A percentile compares a stretch with the other conserved stretches of the same genome.
Conservation (phyloP, 2,329 filamentous ascomycete genomes). For the Colletotrichum gloeosporioides region DNA sequence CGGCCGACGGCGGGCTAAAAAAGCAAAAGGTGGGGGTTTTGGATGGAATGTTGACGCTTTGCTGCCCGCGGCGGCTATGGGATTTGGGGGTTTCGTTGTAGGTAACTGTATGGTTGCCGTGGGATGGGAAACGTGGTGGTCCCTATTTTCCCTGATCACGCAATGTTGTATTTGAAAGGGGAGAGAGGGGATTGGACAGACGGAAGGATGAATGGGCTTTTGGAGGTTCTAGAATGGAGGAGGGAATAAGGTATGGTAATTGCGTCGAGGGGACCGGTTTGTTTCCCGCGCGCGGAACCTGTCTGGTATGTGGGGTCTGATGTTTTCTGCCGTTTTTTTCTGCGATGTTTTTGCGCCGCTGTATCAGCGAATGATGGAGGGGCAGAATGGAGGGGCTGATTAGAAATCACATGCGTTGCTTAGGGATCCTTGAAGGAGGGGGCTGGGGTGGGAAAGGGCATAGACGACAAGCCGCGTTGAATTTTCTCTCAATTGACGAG, state of each 20-base stretch:
- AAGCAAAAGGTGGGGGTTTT: not conserved
- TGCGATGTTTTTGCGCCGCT: not conserved
- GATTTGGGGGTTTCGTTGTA: not conserved
- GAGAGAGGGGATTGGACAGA: not conserved
- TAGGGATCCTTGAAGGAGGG: not conserved
- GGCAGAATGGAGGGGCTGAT: conserved; percentile 17
- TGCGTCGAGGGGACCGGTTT: not conserved
- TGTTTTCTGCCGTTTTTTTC: not conserved
- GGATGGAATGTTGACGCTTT: not conserved
- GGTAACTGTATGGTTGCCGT: not conserved
- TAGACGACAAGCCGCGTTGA: not conserved
- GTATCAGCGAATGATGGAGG: conserved; percentile 5
- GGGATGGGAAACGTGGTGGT: not conserved
- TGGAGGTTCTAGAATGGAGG: not conserved
- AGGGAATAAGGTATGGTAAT: conserved; percentile 10
- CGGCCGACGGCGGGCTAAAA: not conserved
- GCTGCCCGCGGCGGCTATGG: not conserved
- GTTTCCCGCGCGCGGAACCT: not conserved
- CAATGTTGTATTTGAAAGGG: not conserved
- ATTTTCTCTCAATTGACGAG: not conserved
- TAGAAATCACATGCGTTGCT: conserved; percentile 21
- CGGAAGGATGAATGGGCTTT: not conserved
- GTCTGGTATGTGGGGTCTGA: not conserved
- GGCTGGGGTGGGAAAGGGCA: not conserved
- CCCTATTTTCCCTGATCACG: not conserved